phyloP scores from a whole-genome alignment of 352 stramenopile genomes.

The Phytophthora kernoviae region DNA sequence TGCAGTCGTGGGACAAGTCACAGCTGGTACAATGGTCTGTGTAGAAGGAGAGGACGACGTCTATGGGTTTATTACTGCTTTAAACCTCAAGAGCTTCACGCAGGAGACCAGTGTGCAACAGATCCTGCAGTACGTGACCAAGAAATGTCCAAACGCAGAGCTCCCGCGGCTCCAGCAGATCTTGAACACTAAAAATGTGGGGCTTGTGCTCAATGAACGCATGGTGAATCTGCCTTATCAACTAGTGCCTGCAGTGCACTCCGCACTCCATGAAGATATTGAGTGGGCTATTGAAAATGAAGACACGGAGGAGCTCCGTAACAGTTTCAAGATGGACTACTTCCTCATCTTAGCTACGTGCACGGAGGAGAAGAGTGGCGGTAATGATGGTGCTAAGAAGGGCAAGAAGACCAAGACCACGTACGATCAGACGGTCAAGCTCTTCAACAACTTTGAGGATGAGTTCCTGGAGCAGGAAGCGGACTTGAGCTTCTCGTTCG shows the following conservation, averaged over 20 bases:
- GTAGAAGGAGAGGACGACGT: conserved; percentile 79
- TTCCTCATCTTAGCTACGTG: conserved; percentile 80
- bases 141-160: conserved; percentile 65
- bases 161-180: conserved; percentile 64
- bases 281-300: conserved; percentile 86
- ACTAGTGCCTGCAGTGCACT: conserved; percentile 78
- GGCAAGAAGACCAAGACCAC: conserved; percentile 80
- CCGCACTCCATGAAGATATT: conserved; percentile 84
- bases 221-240: conserved; percentile 91
- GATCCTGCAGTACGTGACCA: conserved; percentile 76
- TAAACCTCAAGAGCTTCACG: conserved; percentile 64
- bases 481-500: conserved; percentile 71
- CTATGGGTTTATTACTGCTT: conserved; percentile 87
- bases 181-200: conserved; percentile 61
- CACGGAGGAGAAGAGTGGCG: conserved; percentile 55
- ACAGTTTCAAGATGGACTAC: conserved; percentile 83
- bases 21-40: conserved; percentile 81
- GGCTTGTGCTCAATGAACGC: conserved; percentile 79
- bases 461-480: conserved; percentile 84
- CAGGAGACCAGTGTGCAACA: conserved; percentile 69
- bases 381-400: conserved; percentile 40
- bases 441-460: conserved; percentile 89
- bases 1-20: conserved; percentile 75
- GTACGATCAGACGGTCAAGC: conserved; percentile 71
- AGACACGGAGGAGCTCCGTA: conserved; percentile 58